Evolutionary conservation across 108 stramenopile species (phyloP).

Genomic region (Nitzschia sp.): DNA sequence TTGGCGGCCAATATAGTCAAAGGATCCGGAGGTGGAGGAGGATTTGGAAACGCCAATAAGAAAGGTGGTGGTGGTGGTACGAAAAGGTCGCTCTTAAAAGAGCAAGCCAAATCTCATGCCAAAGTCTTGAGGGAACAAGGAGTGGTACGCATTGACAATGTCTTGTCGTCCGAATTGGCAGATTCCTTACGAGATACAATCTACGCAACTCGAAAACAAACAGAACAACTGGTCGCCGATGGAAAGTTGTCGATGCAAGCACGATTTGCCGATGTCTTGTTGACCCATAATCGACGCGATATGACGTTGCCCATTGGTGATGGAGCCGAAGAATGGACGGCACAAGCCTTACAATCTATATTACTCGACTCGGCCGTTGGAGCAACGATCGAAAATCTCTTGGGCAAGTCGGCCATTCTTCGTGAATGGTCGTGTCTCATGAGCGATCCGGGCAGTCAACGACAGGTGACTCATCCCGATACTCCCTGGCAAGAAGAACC

Average conservation of each 20-base stretch:
- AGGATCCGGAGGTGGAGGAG: conserved; percentile 46
- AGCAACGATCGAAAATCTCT: conserved; percentile 40
- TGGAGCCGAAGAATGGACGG: conserved; percentile 29
- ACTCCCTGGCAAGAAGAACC: conserved; percentile 64
- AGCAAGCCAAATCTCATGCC: conserved; percentile 56
- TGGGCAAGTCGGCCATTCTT: conserved; percentile 57
- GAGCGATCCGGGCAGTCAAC: conserved; percentile 70
- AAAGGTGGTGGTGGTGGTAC: conserved; percentile 1
- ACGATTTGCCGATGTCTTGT: conserved; percentile 81
- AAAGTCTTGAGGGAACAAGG: conserved; percentile 61
- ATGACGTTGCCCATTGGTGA: conserved; percentile 65
- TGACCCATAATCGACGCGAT: conserved; percentile 78
- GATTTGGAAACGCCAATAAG: conserved; percentile 36
- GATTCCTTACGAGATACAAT: conserved; percentile 60
- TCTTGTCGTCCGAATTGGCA: conserved; percentile 48
- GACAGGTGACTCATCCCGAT: conserved; percentile 86
- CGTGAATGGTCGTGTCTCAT: conserved; percentile 76
- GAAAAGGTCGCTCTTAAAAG: conserved; percentile 34
- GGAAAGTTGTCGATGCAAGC: conserved; percentile 43
- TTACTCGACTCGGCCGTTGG: conserved; percentile 55
- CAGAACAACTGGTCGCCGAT: conserved; percentile 40
- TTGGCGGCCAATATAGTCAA: conserved; percentile 40
- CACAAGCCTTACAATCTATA: conserved; percentile 38
- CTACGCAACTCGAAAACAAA: conserved; percentile 37
- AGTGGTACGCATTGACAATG: conserved; percentile 75